Evolutionary conservation across 768 basidiomycete species (phyloP), one percentile per base, ranked within the genome.

Genomic region (Boletellus ananas): DNA sequence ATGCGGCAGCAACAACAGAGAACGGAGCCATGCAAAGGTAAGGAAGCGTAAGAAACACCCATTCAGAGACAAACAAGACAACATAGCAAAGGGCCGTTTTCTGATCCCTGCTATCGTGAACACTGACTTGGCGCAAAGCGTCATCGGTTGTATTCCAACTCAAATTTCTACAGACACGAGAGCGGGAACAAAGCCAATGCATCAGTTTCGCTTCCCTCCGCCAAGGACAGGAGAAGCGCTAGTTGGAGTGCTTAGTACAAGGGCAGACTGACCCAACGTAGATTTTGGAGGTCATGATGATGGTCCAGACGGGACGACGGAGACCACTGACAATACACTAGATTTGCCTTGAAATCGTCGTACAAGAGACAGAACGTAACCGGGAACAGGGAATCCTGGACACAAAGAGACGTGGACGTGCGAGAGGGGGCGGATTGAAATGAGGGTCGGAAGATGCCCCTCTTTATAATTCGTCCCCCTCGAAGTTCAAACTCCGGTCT

Each of bases 111-210:
- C 62, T 58, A 70, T 66, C 74, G 69, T 72, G 73, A 79, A 63
- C 40, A 89, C 90, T 85, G 80, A 94, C 92, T 75, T 83, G 72
- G 72, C 86, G 85, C 60, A 96, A 80, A 50, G 81, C 81, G 36
- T 95, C 93, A 82, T 95, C 93, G 70, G 83, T 94, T 71, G 94
- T 95, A 78, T 87, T 88, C 90, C 90, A 92, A 81, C 87, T 90
- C 79, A 91, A 79, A 83, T 91, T 91, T 78, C 90, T 91, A 84
- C 74, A 75, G 67, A 71, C 70, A 59, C 67, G 72, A 43, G 58
- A 72, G 66, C 72, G 74, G 31, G 42, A 47, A 57, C 34, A 52
- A 67, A 75, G 70, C 66, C 61, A 67, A 54, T 48, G 66, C 71
- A 82, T 85, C 74, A 84, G 81, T 83, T 72, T 64, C 70, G 70